phyloP scores from a whole-genome alignment of 148 eudicot species.

The Selenicereus undatus region DNA sequence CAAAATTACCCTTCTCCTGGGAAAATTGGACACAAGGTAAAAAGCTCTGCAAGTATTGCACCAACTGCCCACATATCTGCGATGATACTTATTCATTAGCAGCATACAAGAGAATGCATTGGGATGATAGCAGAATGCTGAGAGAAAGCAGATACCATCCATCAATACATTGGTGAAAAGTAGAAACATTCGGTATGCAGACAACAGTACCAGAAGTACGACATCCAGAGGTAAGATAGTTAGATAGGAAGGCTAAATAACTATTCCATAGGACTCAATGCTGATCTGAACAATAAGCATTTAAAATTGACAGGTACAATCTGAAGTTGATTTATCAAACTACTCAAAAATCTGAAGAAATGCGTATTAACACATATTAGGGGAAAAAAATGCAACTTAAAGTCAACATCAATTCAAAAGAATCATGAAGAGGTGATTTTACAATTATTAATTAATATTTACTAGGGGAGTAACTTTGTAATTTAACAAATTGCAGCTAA shows the following conservation, averaged over 20 bases:
- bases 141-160: background rate
- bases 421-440: background rate
- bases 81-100: slow-evolving; percentile 12
- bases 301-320: background rate
- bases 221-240: background rate
- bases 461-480: background rate
- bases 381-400: background rate
- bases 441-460: background rate
- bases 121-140: background rate
- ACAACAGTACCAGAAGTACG: background rate
- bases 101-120: background rate
- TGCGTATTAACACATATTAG: background rate
- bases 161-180: background rate
- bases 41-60: slow-evolving; percentile 90
- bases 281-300: background rate
- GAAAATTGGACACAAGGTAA: slow-evolving; percentile 69
- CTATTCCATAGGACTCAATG: background rate
- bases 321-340: background rate
- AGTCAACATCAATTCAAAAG: background rate
- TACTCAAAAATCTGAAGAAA: background rate
- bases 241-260: background rate
- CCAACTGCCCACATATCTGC: slow-evolving; percentile 99
- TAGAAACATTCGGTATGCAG: background rate
- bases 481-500: background rate
- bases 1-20: slow-evolving; percentile 84